Evolutionary conservation across 2,329 filamentous ascomycete species (phyloP).

Genomic region (Pezicula radicicola): DNA sequence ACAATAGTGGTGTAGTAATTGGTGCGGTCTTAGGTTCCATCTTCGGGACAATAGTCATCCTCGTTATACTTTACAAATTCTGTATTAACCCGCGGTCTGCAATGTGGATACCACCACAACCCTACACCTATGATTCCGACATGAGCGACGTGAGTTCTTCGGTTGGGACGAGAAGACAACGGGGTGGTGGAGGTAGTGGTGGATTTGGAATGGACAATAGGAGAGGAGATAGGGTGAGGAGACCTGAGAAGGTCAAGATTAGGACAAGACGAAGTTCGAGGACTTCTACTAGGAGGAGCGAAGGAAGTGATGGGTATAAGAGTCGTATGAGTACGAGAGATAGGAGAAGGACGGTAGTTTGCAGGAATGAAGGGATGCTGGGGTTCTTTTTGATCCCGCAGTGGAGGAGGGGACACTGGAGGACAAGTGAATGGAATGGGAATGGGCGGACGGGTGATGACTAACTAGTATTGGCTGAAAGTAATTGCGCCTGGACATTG

Average conservation of each 20-base stretch:
- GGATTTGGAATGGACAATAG: not conserved
- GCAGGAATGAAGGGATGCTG: not conserved
- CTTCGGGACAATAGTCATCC: slow-evolving; percentile 28
- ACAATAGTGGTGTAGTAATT: not conserved
- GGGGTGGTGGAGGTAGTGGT: not conserved
- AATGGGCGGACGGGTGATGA: too few species aligned
- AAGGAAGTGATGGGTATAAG: not conserved
- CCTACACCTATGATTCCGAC: slow-evolving; percentile 2
- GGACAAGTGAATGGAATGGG: too few species aligned
- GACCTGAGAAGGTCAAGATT: not conserved
- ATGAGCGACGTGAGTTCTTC: not conserved
- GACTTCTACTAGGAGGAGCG: not conserved
- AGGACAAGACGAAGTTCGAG: not conserved
- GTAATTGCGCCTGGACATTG: too few species aligned
- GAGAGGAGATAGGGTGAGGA: slow-evolving; percentile 3
- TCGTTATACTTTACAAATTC: slow-evolving; percentile 32
- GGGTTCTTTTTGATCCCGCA: not conserved
- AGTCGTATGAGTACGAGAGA: not conserved
- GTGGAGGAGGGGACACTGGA: not conserved
- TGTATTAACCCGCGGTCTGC: not conserved
- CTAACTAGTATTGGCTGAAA: too few species aligned
- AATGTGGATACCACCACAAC: not conserved
- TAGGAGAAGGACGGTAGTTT: not conserved
- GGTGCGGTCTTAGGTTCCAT: slow-evolving; percentile 22
- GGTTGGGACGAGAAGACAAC: slow-evolving; percentile 4